Percentiles rank a stretch among this genome's conserved stretches.
phyloP scores from a whole-genome alignment of 257 asterid genomes.

The Solanum neorickii region DNA sequence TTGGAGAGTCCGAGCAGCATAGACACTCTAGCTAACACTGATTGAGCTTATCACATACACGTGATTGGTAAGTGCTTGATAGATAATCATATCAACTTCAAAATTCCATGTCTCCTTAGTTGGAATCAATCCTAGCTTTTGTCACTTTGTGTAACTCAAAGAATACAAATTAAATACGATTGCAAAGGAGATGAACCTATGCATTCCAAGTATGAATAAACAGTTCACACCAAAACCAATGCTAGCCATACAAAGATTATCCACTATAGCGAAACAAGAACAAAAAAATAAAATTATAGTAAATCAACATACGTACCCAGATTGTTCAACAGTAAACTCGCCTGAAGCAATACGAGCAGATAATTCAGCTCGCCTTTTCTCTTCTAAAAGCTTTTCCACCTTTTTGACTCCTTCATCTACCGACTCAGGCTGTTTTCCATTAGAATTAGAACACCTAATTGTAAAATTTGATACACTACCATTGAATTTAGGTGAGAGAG shows the following conservation, averaged over 20 bases:
- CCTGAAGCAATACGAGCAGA: constrained; percentile 88
- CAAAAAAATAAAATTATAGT: neutral
- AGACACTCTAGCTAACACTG: neutral
- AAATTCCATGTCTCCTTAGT: neutral
- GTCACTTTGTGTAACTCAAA: neutral
- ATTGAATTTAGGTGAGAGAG: neutral
- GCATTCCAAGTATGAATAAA: neutral
- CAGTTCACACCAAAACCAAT: neutral
- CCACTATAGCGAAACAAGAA: neutral
- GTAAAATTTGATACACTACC: constrained; percentile 32
- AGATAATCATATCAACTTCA: neutral
- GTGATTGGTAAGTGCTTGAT: neutral
- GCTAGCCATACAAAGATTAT: neutral
- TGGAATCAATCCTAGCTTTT: neutral
- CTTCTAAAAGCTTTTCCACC: constrained; percentile 49
- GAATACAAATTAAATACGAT: neutral
- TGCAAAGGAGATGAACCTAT: neutral
- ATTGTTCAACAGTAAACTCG: constrained; percentile 60
- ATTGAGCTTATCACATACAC: neutral
- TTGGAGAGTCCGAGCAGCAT: neutral
- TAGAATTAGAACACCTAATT: constrained; percentile 49
- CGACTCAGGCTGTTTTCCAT: constrained; percentile 27
- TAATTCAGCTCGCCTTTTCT: constrained; percentile 67
- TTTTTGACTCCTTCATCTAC: constrained; percentile 35
- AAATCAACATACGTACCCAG: constrained; percentile 29